phyloP scores from a whole-genome alignment of 179 eudicot species.

The Silene vulgaris region DNA sequence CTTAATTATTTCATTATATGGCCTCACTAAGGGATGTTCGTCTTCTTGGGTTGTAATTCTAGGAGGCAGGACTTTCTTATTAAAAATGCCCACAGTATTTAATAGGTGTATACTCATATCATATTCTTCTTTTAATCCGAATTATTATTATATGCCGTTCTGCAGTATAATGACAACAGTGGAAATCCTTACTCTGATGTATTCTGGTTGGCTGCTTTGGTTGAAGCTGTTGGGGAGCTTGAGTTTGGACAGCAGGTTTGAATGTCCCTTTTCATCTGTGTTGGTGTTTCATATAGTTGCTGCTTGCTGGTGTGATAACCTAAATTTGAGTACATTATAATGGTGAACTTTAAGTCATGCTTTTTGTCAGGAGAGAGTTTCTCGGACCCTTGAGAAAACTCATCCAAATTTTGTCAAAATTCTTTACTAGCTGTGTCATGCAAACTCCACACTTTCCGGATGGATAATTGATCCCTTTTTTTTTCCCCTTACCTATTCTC shows the following conservation, averaged over 20 bases:
- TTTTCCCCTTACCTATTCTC: not conserved
- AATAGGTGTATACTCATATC: not conserved
- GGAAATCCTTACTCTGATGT: slow-evolving; percentile 91
- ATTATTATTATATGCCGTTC: slow-evolving; percentile 11
- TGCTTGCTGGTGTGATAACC: slow-evolving; percentile 5
- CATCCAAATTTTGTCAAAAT: not conserved
- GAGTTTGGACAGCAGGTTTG: slow-evolving; percentile 93
- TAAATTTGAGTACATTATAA: not conserved
- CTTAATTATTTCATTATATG: not conserved
- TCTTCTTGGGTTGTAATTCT: slow-evolving; percentile 1
- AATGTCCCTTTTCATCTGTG: slow-evolving; percentile 1
- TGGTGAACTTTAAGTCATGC: not conserved
- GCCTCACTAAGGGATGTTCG: not conserved
- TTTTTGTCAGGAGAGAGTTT: not conserved
- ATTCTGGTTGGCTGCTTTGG: slow-evolving; percentile 86
- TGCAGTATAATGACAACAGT: slow-evolving; percentile 87
- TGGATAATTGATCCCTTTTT: not conserved
- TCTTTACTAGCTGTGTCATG: not conserved
- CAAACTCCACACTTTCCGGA: not conserved
- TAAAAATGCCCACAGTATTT: not conserved
- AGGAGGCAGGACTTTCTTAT: not conserved
- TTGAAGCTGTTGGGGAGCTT: slow-evolving; percentile 89
- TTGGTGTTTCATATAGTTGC: slow-evolving; percentile 9
- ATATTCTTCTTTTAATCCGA: not conserved
- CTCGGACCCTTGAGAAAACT: not conserved